phyloP scores from a whole-genome alignment of 2,329 filamentous ascomycete genomes.

The Dactylonectria estremocensis region DNA sequence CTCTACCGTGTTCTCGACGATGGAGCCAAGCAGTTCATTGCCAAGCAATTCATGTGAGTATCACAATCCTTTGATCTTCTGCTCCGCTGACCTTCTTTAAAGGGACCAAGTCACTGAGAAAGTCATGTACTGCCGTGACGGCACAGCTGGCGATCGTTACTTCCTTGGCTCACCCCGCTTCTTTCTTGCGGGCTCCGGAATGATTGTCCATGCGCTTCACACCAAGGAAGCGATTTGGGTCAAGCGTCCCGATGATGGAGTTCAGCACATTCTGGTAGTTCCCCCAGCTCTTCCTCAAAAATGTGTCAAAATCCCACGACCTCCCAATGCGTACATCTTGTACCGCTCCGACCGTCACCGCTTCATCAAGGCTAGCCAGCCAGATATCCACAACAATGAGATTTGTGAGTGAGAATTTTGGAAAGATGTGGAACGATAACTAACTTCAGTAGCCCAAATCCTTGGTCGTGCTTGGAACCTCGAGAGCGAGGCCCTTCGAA shows the following conservation, averaged over 20 bases:
- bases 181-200: constrained; percentile 41
- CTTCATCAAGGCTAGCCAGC: constrained; percentile 52
- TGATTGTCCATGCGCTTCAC: constrained; percentile 36
- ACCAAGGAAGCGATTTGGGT: constrained; percentile 44
- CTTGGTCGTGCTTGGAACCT: constrained; percentile 56
- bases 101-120: constrained; percentile 37
- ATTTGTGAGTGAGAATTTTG: constrained; percentile 55
- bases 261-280: not conserved
- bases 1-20: constrained; percentile 40
- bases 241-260: constrained; percentile 15
- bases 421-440: constrained; percentile 15
- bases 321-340: constrained; percentile 60
- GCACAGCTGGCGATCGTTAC: constrained; percentile 43
- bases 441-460: constrained; percentile 53
- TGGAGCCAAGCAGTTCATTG: constrained; percentile 41
- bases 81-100: constrained; percentile 23
- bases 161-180: constrained; percentile 48
- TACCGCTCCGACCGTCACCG: constrained; percentile 59
- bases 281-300: not conserved
- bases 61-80: not conserved
- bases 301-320: constrained; percentile 52
- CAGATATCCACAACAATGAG: constrained; percentile 58
- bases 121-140: constrained; percentile 49
- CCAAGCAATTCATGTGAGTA: constrained; percentile 46
- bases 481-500: constrained; percentile 50